phyloP scores from a whole-genome alignment of 306 rosid species.

The Casuarina equisetifolia region DNA sequence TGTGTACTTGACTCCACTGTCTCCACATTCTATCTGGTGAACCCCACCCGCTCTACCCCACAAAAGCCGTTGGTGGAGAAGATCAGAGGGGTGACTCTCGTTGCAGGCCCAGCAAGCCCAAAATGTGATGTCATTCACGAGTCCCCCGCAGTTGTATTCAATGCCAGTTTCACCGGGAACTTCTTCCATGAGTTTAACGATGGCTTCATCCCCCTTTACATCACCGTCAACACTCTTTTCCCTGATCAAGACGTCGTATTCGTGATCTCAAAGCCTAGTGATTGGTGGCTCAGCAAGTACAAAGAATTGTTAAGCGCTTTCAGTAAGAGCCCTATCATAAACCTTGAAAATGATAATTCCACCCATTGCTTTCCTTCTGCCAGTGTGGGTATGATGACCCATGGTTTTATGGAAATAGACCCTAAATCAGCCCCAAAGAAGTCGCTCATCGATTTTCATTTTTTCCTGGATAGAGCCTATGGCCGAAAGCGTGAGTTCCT shows the following conservation, averaged over 20 bases:
- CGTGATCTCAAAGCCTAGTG: constrained; percentile 38
- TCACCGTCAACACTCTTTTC: constrained; percentile 29
- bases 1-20: constrained; percentile 38
- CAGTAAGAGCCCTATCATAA: constrained; percentile 37
- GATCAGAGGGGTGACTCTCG: constrained; percentile 34
- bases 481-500: background rate
- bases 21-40: constrained; percentile 35
- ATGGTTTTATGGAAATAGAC: constrained; percentile 37
- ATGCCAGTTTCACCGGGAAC: constrained; percentile 45
- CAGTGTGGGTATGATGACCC: constrained; percentile 45
- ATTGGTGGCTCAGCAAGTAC: constrained; percentile 50
- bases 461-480: constrained; percentile 34
- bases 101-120: constrained; percentile 39
- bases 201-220: constrained; percentile 46
- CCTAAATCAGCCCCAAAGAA: constrained; percentile 18
- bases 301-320: constrained; percentile 17
- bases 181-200: constrained; percentile 53
- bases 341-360: constrained; percentile 41
- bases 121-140: constrained; percentile 34
- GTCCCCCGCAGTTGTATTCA: constrained; percentile 38
- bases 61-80: constrained; percentile 19
- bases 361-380: constrained; percentile 48
- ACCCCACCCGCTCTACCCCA: constrained; percentile 12
- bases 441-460: constrained; percentile 26
- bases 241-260: constrained; percentile 21